phyloP scores from a whole-genome alignment of 164 flowering plant species.

The Echeveria elegans region DNA sequence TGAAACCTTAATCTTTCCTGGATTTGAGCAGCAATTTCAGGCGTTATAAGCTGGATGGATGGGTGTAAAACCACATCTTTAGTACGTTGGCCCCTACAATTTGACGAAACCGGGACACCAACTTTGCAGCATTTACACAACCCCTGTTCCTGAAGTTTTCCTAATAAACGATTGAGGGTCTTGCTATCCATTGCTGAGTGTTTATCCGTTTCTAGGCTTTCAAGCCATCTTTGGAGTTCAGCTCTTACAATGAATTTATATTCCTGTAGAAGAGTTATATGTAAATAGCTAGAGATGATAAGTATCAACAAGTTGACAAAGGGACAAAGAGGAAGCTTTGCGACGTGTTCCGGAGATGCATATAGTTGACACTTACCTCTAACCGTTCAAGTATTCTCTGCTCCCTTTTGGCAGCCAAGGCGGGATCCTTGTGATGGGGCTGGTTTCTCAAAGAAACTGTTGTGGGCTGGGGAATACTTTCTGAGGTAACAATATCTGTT shows the following conservation, averaged over 20 bases:
- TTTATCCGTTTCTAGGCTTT: conserved; percentile 65
- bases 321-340: neutral
- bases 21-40: conserved; percentile 54
- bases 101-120: conserved; percentile 61
- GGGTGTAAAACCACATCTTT: conserved; percentile 69
- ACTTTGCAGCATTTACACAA: conserved; percentile 54
- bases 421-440: conserved; percentile 34
- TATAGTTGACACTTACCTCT: conserved; percentile 32
- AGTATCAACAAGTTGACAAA: neutral
- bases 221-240: conserved; percentile 76
- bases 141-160: conserved; percentile 69
- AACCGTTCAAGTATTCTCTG: conserved; percentile 49
- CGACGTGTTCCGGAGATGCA: neutral
- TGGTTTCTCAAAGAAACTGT: conserved; percentile 20
- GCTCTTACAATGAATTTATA: conserved; percentile 55
- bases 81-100: conserved; percentile 49
- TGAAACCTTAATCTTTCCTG: conserved; percentile 69
- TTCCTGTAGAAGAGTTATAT: conserved; percentile 34
- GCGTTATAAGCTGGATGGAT: conserved; percentile 40
- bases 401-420: conserved; percentile 39
- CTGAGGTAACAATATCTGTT: conserved; percentile 18
- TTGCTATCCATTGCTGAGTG: conserved; percentile 56
- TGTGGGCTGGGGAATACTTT: conserved; percentile 14
- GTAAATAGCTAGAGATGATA: neutral
- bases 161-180: conserved; percentile 54